These are phyloP conservation scores for Mycena floridula DNA, from an alignment of 768 basidiomycete species.

Conservation along the genomic window DNA sequence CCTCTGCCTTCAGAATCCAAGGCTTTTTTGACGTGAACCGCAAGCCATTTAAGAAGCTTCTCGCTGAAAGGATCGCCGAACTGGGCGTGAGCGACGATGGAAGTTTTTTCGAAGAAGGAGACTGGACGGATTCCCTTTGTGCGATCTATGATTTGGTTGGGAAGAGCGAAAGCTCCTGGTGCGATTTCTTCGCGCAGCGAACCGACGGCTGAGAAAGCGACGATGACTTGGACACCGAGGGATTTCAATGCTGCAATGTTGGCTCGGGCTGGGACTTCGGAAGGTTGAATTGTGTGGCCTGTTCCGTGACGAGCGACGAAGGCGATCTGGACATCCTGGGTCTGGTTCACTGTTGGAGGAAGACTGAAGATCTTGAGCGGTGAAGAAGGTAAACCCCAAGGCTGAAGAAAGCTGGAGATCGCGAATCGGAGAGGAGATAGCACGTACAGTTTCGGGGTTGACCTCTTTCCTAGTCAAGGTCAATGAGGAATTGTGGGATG, in stretches of 20 bases:
- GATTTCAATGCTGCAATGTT: constrained; percentile 95
- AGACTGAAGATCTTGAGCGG: constrained; percentile 91
- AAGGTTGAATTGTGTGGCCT: constrained; percentile 76
- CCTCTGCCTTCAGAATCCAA: constrained; percentile 52
- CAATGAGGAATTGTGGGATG: not conserved
- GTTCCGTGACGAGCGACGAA: constrained; percentile 89
- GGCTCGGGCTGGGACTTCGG: constrained; percentile 77
- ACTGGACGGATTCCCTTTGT: constrained; percentile 90
- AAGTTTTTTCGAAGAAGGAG: constrained; percentile 80
- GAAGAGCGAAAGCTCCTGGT: constrained; percentile 85
- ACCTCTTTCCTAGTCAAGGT: constrained; percentile 50
- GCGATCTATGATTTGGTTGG: constrained; percentile 91
- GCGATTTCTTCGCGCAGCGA: constrained; percentile 89
- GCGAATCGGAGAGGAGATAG: not conserved
- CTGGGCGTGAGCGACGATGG: constrained; percentile 84
- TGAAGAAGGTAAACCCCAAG: constrained; percentile 89
- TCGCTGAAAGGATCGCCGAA: constrained; percentile 90
- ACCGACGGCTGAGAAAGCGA: constrained; percentile 95
- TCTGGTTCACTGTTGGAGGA: too few relatives aligned
- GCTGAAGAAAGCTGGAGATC: constrained; percentile 37
- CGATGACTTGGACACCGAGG: constrained; percentile 80
- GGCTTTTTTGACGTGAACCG: constrained; percentile 54
- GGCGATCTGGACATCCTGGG: constrained; percentile 55
- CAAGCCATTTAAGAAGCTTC: constrained; percentile 60
- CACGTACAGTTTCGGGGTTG: constrained; percentile 73